A percentile compares a stretch with the other conserved stretches of the same genome.
Evolutionary conservation across 345 rosid genomes (phyloP).

Genomic region (Citrus cavaleriei): DNA sequence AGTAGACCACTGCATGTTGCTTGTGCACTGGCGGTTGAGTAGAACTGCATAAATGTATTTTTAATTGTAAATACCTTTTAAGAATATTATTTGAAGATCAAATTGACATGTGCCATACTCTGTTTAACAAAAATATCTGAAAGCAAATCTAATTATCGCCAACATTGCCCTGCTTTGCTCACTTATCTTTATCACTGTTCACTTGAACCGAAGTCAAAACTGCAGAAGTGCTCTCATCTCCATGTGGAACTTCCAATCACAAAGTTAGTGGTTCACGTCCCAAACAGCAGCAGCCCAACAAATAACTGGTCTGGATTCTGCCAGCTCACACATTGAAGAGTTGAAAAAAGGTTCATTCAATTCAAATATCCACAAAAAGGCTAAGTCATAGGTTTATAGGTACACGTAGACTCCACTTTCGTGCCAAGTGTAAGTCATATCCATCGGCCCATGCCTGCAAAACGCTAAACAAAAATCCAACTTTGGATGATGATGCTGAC

Average conservation of each 20-base stretch:
- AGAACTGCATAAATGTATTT: background rate
- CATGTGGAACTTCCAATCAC: background rate
- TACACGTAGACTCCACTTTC: background rate
- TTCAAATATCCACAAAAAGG: background rate
- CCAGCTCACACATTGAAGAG: conserved; percentile 26
- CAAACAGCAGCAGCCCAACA: background rate
- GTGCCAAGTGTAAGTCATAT: conserved; percentile 40
- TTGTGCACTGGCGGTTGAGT: background rate
- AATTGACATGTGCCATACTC: background rate
- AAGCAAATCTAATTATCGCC: background rate
- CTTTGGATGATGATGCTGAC: conserved; percentile 6
- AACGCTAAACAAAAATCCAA: background rate
- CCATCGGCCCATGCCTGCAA: conserved; percentile 39
- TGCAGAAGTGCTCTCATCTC: background rate
- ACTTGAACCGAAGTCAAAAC: background rate
- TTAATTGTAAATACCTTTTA: background rate
- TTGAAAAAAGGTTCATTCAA: background rate
- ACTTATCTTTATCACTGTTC: background rate
- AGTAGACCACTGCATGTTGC: background rate
- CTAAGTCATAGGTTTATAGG: no score
- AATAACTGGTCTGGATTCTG: conserved; percentile 21
- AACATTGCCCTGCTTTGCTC: background rate
- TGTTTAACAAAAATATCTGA: background rate
- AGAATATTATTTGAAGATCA: background rate
- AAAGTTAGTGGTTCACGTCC: background rate